These are phyloP conservation scores for Citrus mangshanensis DNA, from an alignment of 345 rosid genomes.

Conservation along the genomic window DNA sequence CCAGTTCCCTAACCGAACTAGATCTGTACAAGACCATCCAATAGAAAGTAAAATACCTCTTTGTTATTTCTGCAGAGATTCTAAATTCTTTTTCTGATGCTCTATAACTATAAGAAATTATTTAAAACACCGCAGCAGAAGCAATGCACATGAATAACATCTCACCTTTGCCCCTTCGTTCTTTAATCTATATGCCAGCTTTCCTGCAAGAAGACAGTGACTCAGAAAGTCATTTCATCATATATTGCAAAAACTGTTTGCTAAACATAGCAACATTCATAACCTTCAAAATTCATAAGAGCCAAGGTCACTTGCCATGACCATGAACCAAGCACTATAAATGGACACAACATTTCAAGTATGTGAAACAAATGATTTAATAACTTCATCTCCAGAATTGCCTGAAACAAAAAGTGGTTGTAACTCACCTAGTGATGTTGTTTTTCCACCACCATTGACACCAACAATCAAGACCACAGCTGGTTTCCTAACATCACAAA, in stretches of 20 bases:
- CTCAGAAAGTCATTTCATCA: background rate
- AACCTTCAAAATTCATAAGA: background rate
- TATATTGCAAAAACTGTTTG: background rate
- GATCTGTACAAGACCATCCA: background rate
- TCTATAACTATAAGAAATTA: background rate
- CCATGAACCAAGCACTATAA: background rate
- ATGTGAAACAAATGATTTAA: background rate
- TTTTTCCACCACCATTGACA: constrained; percentile 96
- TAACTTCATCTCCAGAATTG: background rate
- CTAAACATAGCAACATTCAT: background rate
- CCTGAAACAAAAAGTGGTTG: background rate
- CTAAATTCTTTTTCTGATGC: background rate
- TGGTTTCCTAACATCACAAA: constrained; percentile 61
- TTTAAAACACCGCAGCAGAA: constrained; percentile 8
- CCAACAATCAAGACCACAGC: constrained; percentile 89
- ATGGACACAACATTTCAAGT: background rate
- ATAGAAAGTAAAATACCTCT: background rate
- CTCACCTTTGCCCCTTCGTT: constrained; percentile 81
- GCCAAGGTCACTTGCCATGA: background rate
- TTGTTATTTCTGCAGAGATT: no score
- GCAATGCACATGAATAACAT: constrained; percentile 7
- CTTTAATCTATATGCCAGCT: constrained; percentile 86
- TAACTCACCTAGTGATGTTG: constrained; percentile 89
- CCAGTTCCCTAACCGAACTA: background rate
- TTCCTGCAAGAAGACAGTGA: constrained; percentile 50